These are phyloP conservation scores for Mediolabrus comicus DNA, from an alignment of 108 stramenopile species.

Conservation along the genomic window DNA sequence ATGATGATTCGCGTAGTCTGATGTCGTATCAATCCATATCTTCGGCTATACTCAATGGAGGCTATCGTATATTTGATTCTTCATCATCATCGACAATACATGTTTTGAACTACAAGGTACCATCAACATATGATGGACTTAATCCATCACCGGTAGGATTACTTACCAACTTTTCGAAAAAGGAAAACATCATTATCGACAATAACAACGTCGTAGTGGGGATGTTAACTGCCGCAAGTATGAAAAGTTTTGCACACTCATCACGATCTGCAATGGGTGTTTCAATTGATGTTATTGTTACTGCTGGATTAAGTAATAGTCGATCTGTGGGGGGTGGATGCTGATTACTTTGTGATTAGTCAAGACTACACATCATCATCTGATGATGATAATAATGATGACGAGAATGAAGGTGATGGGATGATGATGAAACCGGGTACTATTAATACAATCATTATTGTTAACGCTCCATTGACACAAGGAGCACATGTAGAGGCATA, in stretches of 20 bases:
- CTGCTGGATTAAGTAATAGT: constrained; percentile 52
- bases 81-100: background rate
- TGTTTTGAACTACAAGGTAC: constrained; percentile 42
- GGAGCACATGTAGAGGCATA: constrained; percentile 50
- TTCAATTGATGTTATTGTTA: constrained; percentile 45
- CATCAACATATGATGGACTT: constrained; percentile 45
- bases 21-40: constrained; percentile 18
- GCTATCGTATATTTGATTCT: constrained; percentile 6
- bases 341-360: constrained; percentile 40
- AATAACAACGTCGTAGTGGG: constrained; percentile 25
- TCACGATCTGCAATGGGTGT: constrained; percentile 19
- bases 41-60: constrained; percentile 41
- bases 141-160: constrained; percentile 17
- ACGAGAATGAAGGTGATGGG: background rate
- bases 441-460: constrained; percentile 51
- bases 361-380: background rate
- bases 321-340: constrained; percentile 41
- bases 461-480: constrained; percentile 24
- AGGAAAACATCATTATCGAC: constrained; percentile 3
- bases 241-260: constrained; percentile 33
- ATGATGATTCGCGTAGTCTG: too few relatives aligned
- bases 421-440: constrained; percentile 21
- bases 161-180: constrained; percentile 1
- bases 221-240: constrained; percentile 49
- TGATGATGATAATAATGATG: background rate